Conservation (phyloP, 2,329 filamentous ascomycete genomes). For the Orbilia brochopaga region DNA sequence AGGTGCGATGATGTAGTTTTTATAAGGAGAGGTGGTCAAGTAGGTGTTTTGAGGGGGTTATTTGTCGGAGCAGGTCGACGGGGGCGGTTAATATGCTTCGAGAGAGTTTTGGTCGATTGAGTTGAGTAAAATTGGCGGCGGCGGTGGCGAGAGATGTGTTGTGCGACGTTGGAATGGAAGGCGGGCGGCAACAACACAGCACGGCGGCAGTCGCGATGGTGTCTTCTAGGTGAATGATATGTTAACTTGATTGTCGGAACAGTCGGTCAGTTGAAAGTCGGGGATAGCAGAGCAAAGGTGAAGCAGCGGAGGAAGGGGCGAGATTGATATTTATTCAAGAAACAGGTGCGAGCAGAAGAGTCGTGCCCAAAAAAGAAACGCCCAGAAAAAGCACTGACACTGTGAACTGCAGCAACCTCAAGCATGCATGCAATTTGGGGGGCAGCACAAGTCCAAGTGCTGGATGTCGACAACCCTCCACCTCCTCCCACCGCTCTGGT, state of each 20-base stretch:
- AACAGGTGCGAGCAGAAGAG: conserved; percentile 14
- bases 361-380: conserved; percentile 12
- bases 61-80: no score
- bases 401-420: no score
- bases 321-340: conserved; percentile 45
- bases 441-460: conserved; percentile 14
- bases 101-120: conserved; percentile 5
- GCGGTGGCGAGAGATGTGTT: conserved; percentile 29
- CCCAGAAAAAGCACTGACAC: conserved; percentile 15
- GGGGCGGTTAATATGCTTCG: neutral
- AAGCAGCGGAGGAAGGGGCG: conserved; percentile 35
- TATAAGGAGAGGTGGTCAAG: no score
- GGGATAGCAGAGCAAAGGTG: conserved; percentile 10
- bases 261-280: conserved; percentile 6
- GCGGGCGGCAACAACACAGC: conserved; percentile 20
- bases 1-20: no score
- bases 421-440: conserved; percentile 5
- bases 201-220: neutral
- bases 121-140: neutral
- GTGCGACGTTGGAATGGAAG: conserved; percentile 10
- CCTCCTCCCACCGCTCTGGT: conserved; percentile 26
- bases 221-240: neutral
- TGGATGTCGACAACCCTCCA: conserved; percentile 14
- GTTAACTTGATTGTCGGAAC: neutral
- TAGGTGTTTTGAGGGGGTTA: no score